Conservation (phyloP, 129 eudicot genomes). For the Logfia minima region DNA sequence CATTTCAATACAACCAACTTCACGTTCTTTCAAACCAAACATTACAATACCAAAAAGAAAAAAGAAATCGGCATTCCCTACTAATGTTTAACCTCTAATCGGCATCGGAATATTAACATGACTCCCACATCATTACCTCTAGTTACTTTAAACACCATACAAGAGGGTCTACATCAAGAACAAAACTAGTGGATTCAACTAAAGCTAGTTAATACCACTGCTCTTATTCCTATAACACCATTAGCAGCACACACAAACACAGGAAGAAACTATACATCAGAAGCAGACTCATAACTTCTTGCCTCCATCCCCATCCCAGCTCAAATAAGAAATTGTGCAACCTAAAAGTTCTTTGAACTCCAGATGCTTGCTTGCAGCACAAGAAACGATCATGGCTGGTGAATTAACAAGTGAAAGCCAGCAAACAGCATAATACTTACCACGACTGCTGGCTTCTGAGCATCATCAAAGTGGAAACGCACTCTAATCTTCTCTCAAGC, state of each 20-base stretch:
- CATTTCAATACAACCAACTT: not conserved
- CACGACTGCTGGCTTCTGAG: constrained; percentile 9
- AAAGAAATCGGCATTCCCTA: not conserved
- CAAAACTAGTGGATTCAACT: not conserved
- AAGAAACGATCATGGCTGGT: constrained; percentile 39
- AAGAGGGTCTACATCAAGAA: constrained; percentile 8
- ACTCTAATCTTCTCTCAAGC: constrained; percentile 42
- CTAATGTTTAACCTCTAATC: not conserved
- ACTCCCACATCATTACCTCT: not conserved
- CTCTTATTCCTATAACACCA: not conserved
- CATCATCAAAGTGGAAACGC: not conserved
- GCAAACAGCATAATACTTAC: constrained; percentile 56
- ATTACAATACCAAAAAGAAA: not conserved
- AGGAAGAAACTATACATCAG: constrained; percentile 8
- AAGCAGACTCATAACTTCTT: not conserved
- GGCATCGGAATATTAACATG: not conserved
- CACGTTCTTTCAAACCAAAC: too few species aligned
- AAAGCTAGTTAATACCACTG: constrained; percentile 6
- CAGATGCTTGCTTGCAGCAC: constrained; percentile 24
- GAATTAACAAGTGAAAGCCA: constrained; percentile 50
- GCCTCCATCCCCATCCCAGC: not conserved
- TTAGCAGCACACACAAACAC: not conserved
- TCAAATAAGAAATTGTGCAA: not conserved
- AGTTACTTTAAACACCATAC: not conserved
- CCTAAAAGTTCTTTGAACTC: constrained; percentile 29